phyloP scores from a whole-genome alignment of 2,329 filamentous ascomycete species.

The Alternaria sp. region DNA sequence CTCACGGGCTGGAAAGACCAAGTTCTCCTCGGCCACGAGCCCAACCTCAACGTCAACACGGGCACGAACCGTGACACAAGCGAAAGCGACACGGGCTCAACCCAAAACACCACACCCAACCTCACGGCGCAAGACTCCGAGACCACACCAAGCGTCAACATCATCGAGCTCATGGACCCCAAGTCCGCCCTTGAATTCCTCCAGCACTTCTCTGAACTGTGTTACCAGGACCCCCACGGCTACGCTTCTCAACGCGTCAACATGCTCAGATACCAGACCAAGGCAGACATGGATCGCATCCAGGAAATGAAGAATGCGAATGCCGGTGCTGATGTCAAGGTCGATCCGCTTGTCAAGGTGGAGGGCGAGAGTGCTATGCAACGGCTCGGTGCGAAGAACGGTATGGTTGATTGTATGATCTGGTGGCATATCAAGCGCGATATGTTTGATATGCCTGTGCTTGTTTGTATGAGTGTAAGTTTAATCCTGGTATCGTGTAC shows the following conservation, averaged over 20 bases:
- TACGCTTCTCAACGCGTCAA: conserved; percentile 84
- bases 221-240: conserved; percentile 88
- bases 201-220: conserved; percentile 90
- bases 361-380: conserved; percentile 75
- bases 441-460: conserved; percentile 97
- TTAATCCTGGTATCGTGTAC: neutral
- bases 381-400: conserved; percentile 78
- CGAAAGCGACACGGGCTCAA: conserved; percentile 47
- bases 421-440: conserved; percentile 98
- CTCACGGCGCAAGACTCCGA: conserved; percentile 43
- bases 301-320: conserved; percentile 31
- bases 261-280: conserved; percentile 80
- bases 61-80: conserved; percentile 56
- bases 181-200: conserved; percentile 94
- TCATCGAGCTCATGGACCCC: conserved; percentile 91
- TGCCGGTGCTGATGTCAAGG: conserved; percentile 26
- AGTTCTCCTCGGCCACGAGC: conserved; percentile 82
- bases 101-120: conserved; percentile 55
- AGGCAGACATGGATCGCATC: conserved; percentile 42
- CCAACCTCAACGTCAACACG: conserved; percentile 85
- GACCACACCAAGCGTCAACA: conserved; percentile 76
- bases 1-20: conserved; percentile 94
- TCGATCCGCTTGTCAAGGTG: conserved; percentile 37
- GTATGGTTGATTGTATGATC: conserved; percentile 92
- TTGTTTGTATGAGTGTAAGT: conserved; percentile 98